Conservation (phyloP, 768 basidiomycete species). For the Collybia mongolica region DNA sequence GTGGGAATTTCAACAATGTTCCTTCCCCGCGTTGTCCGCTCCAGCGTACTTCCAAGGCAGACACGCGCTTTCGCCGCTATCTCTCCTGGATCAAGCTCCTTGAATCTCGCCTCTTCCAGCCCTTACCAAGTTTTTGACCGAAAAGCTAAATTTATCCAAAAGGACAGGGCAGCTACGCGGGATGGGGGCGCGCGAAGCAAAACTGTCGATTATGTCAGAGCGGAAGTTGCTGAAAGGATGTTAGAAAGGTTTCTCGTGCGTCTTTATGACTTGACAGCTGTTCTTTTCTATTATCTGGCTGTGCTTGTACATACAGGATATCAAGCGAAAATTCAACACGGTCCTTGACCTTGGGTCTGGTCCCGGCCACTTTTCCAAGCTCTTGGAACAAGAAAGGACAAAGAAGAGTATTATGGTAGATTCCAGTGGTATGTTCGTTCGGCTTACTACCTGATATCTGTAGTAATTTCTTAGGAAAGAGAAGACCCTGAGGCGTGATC, state of each 20-base stretch:
- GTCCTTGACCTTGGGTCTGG: constrained; percentile 90
- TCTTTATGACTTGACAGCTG: not conserved
- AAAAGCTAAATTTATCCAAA: constrained; percentile 71
- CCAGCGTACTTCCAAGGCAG: constrained; percentile 11
- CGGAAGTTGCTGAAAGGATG: constrained; percentile 89
- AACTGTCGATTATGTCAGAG: constrained; percentile 87
- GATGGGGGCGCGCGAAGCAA: constrained; percentile 61
- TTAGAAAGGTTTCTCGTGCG: constrained; percentile 85
- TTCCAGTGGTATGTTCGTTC: constrained; percentile 61
- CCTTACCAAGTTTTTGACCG: constrained; percentile 91
- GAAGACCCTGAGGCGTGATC: constrained; percentile 70
- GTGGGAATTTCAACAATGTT: constrained; percentile 20
- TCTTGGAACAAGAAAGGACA: constrained; percentile 67
- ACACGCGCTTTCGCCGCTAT: constrained; percentile 48
- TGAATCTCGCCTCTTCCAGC: constrained; percentile 46
- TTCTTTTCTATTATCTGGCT: constrained; percentile 1
- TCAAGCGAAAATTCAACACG: constrained; percentile 77
- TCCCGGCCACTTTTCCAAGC: constrained; percentile 87
- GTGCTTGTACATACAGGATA: constrained; percentile 58
- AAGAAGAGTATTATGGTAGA: constrained; percentile 84
- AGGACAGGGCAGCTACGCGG: constrained; percentile 64
- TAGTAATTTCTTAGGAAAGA: constrained; percentile 38
- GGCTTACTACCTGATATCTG: not conserved
- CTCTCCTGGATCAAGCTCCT: constrained; percentile 38
- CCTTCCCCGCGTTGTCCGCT: constrained; percentile 17